A percentile compares a stretch with the other conserved stretches of the same genome.
phyloP scores from a whole-genome alignment of 2,329 filamentous ascomycete species.

The Moelleriella libera region DNA sequence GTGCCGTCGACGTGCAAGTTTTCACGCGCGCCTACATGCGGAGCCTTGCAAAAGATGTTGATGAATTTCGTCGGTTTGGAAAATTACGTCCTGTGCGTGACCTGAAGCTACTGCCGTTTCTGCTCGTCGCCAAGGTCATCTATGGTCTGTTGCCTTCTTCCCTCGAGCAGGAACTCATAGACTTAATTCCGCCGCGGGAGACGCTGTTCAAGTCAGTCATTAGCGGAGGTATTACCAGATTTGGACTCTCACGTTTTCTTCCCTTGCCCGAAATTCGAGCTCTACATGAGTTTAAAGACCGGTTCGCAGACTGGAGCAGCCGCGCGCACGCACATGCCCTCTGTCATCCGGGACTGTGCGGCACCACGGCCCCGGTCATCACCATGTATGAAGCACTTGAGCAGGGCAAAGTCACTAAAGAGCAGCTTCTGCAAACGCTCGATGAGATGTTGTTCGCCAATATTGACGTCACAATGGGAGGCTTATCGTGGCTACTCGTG shows the following conservation, averaged over 20 bases:
- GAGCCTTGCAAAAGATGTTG: not conserved
- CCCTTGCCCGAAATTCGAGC: no score
- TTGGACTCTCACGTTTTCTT: not conserved
- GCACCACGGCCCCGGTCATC: not conserved
- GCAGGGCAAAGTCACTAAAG: not conserved
- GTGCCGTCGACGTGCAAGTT: not conserved
- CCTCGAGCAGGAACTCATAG: not conserved
- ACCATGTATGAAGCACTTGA: not conserved
- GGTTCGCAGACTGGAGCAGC: not conserved
- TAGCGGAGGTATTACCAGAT: not conserved
- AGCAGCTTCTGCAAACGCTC: constrained; percentile 4
- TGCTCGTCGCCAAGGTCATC: constrained; percentile 3
- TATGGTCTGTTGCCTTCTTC: constrained; percentile 1
- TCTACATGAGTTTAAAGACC: not conserved
- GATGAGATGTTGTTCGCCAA: constrained; percentile 5
- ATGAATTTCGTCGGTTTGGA: not conserved
- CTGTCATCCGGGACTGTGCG: no score
- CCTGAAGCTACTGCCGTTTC: constrained; percentile 3
- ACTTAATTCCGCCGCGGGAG: not conserved
- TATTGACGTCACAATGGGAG: constrained; percentile 4
- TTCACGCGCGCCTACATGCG: not conserved
- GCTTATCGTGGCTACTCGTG: constrained; percentile 1
- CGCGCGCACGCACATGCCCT: not conserved
- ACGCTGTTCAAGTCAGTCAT: not conserved
- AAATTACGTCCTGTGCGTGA: not conserved